Conservation (phyloP, 2,329 filamentous ascomycete genomes). For the Alternaria consortialis region DNA sequence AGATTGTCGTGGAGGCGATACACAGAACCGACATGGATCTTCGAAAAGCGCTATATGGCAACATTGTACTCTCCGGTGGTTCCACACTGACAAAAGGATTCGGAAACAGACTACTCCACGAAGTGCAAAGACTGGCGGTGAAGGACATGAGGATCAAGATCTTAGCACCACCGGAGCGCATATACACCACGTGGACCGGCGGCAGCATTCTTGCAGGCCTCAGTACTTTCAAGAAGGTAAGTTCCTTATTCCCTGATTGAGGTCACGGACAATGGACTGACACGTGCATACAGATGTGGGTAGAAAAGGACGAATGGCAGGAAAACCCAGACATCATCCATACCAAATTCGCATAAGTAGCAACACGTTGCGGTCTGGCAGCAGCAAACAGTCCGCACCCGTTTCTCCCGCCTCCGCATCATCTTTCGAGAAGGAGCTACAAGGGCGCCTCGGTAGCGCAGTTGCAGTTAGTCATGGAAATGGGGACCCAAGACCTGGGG, state of each 20-base stretch:
- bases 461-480: slow-evolving; percentile 49
- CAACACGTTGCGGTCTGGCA: slow-evolving; percentile 43
- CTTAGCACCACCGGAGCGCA: slow-evolving; percentile 94
- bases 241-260: slow-evolving; percentile 35
- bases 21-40: slow-evolving; percentile 94
- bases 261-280: slow-evolving; percentile 35
- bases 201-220: slow-evolving; percentile 95
- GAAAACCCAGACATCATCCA: slow-evolving; percentile 99
- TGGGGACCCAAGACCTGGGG: slow-evolving; percentile 33
- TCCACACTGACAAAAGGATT: slow-evolving; percentile 97
- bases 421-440: slow-evolving; percentile 34
- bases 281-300: slow-evolving; percentile 82
- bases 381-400: slow-evolving; percentile 35
- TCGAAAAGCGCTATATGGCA: slow-evolving; percentile 90
- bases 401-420: slow-evolving; percentile 45
- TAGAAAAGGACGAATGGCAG: slow-evolving; percentile 99
- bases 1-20: slow-evolving; percentile 97
- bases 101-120: slow-evolving; percentile 87
- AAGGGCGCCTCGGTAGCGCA: slow-evolving; percentile 24
- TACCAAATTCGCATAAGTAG: slow-evolving; percentile 83
- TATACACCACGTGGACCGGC: slow-evolving; percentile 99
- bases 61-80: slow-evolving; percentile 95
- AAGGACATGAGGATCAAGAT: slow-evolving; percentile 99
- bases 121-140: slow-evolving; percentile 91
- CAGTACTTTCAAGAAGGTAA: slow-evolving; percentile 97